Conservation (phyloP, 192 early-diverging fungal species). For the Oehlia diaphana region DNA sequence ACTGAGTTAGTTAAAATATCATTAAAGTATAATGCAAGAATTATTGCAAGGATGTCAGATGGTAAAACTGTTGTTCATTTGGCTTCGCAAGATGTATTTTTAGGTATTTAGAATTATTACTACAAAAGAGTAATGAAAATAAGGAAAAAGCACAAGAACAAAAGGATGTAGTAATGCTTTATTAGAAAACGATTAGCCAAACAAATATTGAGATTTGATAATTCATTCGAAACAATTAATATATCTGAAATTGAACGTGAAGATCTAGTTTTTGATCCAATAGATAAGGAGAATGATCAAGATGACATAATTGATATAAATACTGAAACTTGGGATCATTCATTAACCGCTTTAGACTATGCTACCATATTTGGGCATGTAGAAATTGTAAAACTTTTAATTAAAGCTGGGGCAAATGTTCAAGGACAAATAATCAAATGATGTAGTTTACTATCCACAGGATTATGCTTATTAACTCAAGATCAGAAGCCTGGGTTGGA, state of each 20-base stretch:
- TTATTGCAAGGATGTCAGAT: slow-evolving; percentile 4
- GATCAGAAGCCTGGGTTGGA: not conserved
- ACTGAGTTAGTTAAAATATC: not conserved
- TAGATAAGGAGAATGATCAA: not conserved
- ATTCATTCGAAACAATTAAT: not conserved
- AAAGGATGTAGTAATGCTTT: not conserved
- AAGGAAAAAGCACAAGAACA: not conserved
- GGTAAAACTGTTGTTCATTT: slow-evolving; percentile 4
- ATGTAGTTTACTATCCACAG: not conserved
- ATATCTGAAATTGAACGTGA: not conserved
- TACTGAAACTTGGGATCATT: slow-evolving; percentile 5
- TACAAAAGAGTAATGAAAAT: slow-evolving; percentile 11
- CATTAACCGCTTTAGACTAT: not conserved
- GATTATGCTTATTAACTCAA: not conserved
- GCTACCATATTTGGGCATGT: slow-evolving; percentile 14
- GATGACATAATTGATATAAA: slow-evolving; percentile 18
- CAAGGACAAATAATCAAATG: not conserved
- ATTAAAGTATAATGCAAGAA: slow-evolving; percentile 1
- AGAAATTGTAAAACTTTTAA: slow-evolving; percentile 2
- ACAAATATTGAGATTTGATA: not conserved
- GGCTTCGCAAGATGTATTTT: not conserved
- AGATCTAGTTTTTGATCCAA: not conserved
- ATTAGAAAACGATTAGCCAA: not conserved
- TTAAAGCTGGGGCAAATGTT: slow-evolving; percentile 13
- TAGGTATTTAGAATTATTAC: slow-evolving; percentile 1